Percentiles rank a stretch among this genome's conserved stretches.
Evolutionary conservation across 2,329 filamentous ascomycete species (phyloP).

Genomic region (Cyanodermella asteris): DNA sequence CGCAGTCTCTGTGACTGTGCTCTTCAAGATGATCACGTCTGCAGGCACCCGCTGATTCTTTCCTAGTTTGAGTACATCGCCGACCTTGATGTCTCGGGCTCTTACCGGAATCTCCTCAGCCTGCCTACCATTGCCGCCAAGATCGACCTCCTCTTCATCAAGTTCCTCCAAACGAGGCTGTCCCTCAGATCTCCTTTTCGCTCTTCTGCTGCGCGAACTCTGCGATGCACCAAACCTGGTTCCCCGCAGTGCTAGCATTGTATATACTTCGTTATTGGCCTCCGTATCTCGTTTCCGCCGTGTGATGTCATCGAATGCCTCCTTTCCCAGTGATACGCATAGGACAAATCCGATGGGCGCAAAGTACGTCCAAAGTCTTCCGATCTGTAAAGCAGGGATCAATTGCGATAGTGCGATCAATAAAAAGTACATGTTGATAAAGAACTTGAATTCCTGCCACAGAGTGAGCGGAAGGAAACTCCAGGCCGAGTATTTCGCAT

Average conservation of each 20-base stretch:
- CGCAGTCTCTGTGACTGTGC: slow-evolving; percentile 36
- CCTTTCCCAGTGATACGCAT: slow-evolving; percentile 79
- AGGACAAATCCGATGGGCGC: slow-evolving; percentile 83
- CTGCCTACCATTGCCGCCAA: slow-evolving; percentile 6
- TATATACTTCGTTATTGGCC: slow-evolving; percentile 81
- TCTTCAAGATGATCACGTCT: slow-evolving; percentile 83
- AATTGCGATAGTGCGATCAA: slow-evolving; percentile 86
- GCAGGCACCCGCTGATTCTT: slow-evolving; percentile 89
- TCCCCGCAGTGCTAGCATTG: slow-evolving; percentile 47
- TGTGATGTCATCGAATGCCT: slow-evolving; percentile 82
- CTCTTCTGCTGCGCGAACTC: background rate
- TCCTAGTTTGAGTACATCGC: slow-evolving; percentile 77
- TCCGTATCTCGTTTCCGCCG: slow-evolving; percentile 72
- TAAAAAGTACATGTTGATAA: slow-evolving; percentile 98
- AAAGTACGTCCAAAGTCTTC: slow-evolving; percentile 86
- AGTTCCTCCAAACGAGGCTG: slow-evolving; percentile 38
- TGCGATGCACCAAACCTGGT: slow-evolving; percentile 6
- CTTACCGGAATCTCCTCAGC: slow-evolving; percentile 51
- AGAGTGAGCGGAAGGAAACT: slow-evolving; percentile 85
- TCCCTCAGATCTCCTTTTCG: no score
- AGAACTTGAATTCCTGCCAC: slow-evolving; percentile 98
- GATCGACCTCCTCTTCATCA: slow-evolving; percentile 38
- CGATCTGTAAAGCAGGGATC: slow-evolving; percentile 72
- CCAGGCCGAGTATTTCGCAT: slow-evolving; percentile 91
- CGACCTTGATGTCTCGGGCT: slow-evolving; percentile 75